Evolutionary conservation across 257 asterid genomes (phyloP), one percentile per base, ranked within the genome.

Genomic region (Linaria vulgaris): DNA sequence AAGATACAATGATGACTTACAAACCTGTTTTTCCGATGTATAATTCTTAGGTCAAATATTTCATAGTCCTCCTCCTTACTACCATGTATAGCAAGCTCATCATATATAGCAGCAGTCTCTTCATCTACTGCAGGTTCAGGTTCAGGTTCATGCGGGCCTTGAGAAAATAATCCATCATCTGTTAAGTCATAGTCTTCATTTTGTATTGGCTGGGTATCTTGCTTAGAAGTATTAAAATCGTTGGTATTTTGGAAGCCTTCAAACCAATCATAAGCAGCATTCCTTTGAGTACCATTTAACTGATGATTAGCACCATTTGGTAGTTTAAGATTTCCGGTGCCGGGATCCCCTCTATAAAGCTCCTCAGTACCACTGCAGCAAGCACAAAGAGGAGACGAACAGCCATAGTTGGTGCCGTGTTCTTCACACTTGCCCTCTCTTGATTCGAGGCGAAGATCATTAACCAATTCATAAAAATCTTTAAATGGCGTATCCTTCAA

Each of bases 11-110:
- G 68, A 57, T 44, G 5, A 61, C 46, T 53, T 31, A 69, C 83
- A 48, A 52, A 91, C 98, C 96, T 89, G 94, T 90, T 87, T 71
- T 85, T 90, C 19, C 97, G 69, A 72, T 87, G 97, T 69, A 90
- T 74, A 57, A 90, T 81, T 74, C 88, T 83, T 19, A 90, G 78
- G 67, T 74, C 59, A 77, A 90, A 85, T 65, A 79, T 74, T 67
- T 90, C 95, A 65, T 72, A 85, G 16, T 80, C 97, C 58, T 90
- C 95, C 49, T 79, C 95, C n/a, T 69, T 72, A 19, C 50, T 59
- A 39, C 81, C 89, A 47, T 66, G 68, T 45, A 83, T 70, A 76
- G 50, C 59, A 63, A 85, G 88, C 69, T 85, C 96, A 27, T 78
- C 90, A 21, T 78, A 60, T 31, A 64, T 45, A 37, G 61, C 69